Evolutionary conservation across 129 eudicot species (phyloP).

Genomic region (Saussurea involucrata): DNA sequence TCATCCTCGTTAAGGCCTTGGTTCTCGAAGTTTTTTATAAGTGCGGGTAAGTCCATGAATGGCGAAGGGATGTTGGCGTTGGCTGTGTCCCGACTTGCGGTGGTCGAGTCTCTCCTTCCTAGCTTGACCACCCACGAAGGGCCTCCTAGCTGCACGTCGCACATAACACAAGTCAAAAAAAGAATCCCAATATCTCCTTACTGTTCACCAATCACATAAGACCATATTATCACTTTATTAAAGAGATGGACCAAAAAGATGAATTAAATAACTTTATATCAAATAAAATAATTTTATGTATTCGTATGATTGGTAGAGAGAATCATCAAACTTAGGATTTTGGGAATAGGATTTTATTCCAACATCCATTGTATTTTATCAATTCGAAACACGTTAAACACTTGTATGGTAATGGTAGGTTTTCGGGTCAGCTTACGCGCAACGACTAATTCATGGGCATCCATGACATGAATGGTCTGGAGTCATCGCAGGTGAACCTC

Average conservation of each 20-base stretch:
- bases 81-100: slow-evolving; percentile 27
- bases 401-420: too few relatives aligned
- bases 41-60: slow-evolving; percentile 21
- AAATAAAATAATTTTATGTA: background rate
- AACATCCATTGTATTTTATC: too few relatives aligned
- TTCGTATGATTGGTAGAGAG: background rate
- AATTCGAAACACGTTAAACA: too few relatives aligned
- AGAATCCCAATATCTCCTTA: background rate
- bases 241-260: background rate
- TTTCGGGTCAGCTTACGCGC: too few relatives aligned
- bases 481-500: too few relatives aligned
- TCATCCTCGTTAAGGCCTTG: slow-evolving; percentile 48
- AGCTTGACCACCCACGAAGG: slow-evolving; percentile 32
- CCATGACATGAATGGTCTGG: too few relatives aligned
- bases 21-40: slow-evolving; percentile 27
- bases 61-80: slow-evolving; percentile 28
- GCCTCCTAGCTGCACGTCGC: slow-evolving; percentile 32
- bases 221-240: background rate
- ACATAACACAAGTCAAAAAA: background rate
- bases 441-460: too few relatives aligned
- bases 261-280: background rate
- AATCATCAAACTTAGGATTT: too few relatives aligned
- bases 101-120: slow-evolving; percentile 41
- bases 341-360: too few relatives aligned
- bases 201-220: background rate